These are phyloP conservation scores for Phytophthora capsici DNA, from an alignment of 352 stramenopile genomes.

Conservation along the genomic window DNA sequence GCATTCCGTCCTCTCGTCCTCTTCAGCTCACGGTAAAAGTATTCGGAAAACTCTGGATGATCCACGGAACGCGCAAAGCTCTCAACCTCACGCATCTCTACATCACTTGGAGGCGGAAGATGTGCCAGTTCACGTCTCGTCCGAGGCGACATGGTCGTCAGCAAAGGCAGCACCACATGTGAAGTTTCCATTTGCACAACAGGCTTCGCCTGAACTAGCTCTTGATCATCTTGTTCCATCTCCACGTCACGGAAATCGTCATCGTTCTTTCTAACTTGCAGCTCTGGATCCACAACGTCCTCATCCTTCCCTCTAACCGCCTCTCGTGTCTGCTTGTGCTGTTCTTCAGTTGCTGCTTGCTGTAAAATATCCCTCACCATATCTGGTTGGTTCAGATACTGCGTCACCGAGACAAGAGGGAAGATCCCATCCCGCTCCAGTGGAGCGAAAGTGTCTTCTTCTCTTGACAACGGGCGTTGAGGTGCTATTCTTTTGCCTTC, in stretches of 20 bases:
- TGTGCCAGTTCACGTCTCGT: slow-evolving; percentile 50
- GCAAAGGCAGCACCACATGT: slow-evolving; percentile 38
- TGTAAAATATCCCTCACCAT: slow-evolving; percentile 42
- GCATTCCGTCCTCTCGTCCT: slow-evolving; percentile 16
- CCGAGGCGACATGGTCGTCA: slow-evolving; percentile 57
- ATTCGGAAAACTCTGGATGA: slow-evolving; percentile 24
- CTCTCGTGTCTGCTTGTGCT: slow-evolving; percentile 5
- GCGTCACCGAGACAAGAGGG: slow-evolving; percentile 32
- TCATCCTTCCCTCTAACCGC: background rate
- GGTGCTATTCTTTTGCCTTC: background rate
- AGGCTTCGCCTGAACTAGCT: background rate
- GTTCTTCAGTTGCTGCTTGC: too few relatives aligned
- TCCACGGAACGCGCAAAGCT: slow-evolving; percentile 50
- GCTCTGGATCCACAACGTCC: background rate
- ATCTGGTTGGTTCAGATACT: slow-evolving; percentile 55
- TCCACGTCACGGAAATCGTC: slow-evolving; percentile 1
- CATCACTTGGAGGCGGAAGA: slow-evolving; percentile 39
- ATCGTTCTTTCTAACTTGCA: background rate
- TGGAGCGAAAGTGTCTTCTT: slow-evolving; percentile 36
- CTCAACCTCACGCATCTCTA: slow-evolving; percentile 50
- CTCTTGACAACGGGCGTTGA: slow-evolving; percentile 28
- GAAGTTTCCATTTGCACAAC: background rate
- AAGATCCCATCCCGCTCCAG: background rate
- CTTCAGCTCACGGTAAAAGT: slow-evolving; percentile 47
- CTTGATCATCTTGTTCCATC: slow-evolving; percentile 1